Evolutionary conservation across 2,329 filamentous ascomycete species (phyloP), one percentile per base, ranked within the genome.

Genomic region (Fusarium graminum): DNA sequence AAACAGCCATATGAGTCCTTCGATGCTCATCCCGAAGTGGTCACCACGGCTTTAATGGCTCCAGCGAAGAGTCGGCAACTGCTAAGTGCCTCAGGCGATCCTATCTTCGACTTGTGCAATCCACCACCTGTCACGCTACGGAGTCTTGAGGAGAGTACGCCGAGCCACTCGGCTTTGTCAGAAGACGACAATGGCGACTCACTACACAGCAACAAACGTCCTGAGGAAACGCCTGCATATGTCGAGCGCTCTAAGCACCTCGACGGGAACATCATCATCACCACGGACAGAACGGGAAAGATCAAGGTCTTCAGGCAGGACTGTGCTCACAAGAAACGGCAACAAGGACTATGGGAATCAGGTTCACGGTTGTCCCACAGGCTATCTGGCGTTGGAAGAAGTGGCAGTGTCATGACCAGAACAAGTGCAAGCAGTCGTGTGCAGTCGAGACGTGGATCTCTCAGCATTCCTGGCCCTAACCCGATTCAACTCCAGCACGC

Each of bases 261-360:
- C 14, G 89, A 90, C 61, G 95, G 95, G 26, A 92, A 97, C 72
- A 97, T 99, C 64, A 90, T 99, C 55, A 87, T 98, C 47, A 97
- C 94, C 0, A 92, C 94, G 3, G 94, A 97, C 75, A 92, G 93
- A 71, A 89, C 88, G 1, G 95, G 95, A 34, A 87, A 88, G 26
- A 95, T 99, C 79, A 97, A 97, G 75, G 91, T 98, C 1, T 97
- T 97, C 75, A 88, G 95, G 19, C 94, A 98, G 77, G 95, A 99
- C 75, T 97, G 94, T 74, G 95, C 94, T 0, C 92, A 86, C 70
- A 79, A 84, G 46, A 97, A 97, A 78, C 89, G 94, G 7, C 85
- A 87, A 54, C 86, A 89, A 57, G 92, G 93, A 54, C 86, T 85
- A 36, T 94, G 90, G 90, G 93, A 97, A 69, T 88, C 90, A 0